Conservation (phyloP, 2,329 filamentous ascomycete genomes). For the Phyllosticta citrichinensis region DNA sequence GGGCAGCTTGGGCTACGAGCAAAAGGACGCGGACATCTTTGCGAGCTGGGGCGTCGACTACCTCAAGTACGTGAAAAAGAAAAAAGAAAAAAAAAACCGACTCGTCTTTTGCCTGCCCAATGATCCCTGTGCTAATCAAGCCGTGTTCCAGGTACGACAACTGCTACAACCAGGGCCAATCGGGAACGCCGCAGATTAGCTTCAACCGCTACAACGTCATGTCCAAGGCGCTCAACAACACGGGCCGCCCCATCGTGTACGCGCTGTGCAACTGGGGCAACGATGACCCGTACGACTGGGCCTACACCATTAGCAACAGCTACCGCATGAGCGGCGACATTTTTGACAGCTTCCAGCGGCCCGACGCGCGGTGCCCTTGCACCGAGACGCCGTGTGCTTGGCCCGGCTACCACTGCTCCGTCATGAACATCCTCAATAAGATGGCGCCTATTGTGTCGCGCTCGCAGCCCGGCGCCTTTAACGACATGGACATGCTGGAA, state of each 20-base stretch:
- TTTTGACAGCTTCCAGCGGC: slow-evolving; percentile 36
- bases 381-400: slow-evolving; percentile 31
- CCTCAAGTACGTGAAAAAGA: slow-evolving; percentile 9
- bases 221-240: slow-evolving; percentile 38
- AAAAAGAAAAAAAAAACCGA: slow-evolving; percentile 22
- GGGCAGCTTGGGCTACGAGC: slow-evolving; percentile 41
- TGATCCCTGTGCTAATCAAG: neutral
- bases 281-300: slow-evolving; percentile 38
- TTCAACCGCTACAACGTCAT: slow-evolving; percentile 40
- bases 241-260: slow-evolving; percentile 37
- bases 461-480: slow-evolving; percentile 35
- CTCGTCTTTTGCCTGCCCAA: neutral
- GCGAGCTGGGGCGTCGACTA: slow-evolving; percentile 42
- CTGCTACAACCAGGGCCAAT: slow-evolving; percentile 45
- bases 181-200: slow-evolving; percentile 36
- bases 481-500: slow-evolving; percentile 41
- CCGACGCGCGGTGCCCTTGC: slow-evolving; percentile 34
- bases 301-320: slow-evolving; percentile 37
- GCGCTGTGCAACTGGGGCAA: slow-evolving; percentile 44
- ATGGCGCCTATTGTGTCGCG: slow-evolving; percentile 33
- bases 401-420: slow-evolving; percentile 39
- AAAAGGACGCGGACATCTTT: slow-evolving; percentile 42
- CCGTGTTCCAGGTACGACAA: slow-evolving; percentile 41
- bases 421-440: slow-evolving; percentile 43
- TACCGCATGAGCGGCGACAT: slow-evolving; percentile 40